Conservation (phyloP, 2,329 filamentous ascomycete genomes). For the Pseudopyricularia javanii region DNA sequence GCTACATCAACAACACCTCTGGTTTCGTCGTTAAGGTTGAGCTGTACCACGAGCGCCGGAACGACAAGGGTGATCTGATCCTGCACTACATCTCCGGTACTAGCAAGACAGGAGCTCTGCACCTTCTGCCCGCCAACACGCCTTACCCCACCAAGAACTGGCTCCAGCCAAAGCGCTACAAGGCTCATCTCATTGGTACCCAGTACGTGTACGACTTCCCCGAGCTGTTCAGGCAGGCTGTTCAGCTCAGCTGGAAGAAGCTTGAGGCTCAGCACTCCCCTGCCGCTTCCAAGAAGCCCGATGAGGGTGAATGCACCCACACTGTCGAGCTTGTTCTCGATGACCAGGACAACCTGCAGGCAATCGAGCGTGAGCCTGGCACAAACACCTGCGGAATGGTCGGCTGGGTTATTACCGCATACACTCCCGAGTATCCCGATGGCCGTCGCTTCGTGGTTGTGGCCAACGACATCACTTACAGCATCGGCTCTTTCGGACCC, state of each 20-base stretch:
- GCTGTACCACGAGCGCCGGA: slow-evolving; percentile 95
- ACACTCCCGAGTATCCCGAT: slow-evolving; percentile 87
- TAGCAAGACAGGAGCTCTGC: slow-evolving; percentile 90
- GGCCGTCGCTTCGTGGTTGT: slow-evolving; percentile 91
- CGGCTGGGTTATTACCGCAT: slow-evolving; percentile 90
- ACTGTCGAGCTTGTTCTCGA: slow-evolving; percentile 92
- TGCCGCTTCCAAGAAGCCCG: slow-evolving; percentile 62
- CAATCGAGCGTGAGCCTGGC: slow-evolving; percentile 89
- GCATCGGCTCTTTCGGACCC: slow-evolving; percentile 95
- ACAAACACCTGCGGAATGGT: slow-evolving; percentile 98
- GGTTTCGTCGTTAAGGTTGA: slow-evolving; percentile 97
- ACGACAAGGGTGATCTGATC: slow-evolving; percentile 94
- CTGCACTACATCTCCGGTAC: slow-evolving; percentile 97
- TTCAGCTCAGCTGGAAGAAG: slow-evolving; percentile 86
- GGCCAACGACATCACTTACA: slow-evolving; percentile 98
- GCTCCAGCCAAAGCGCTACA: slow-evolving; percentile 97
- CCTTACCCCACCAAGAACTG: slow-evolving; percentile 98
- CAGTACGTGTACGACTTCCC: slow-evolving; percentile 99
- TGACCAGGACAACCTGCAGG: slow-evolving; percentile 80
- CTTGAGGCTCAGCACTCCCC: slow-evolving; percentile 65
- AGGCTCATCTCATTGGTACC: slow-evolving; percentile 97
- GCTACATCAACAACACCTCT: slow-evolving; percentile 96
- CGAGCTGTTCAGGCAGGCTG: slow-evolving; percentile 94
- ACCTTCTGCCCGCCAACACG: slow-evolving; percentile 78
- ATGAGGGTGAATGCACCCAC: slow-evolving; percentile 81